These are phyloP conservation scores for Priceomyces castillae DNA, from an alignment of 805 yeast genomes.

Conservation along the genomic window DNA sequence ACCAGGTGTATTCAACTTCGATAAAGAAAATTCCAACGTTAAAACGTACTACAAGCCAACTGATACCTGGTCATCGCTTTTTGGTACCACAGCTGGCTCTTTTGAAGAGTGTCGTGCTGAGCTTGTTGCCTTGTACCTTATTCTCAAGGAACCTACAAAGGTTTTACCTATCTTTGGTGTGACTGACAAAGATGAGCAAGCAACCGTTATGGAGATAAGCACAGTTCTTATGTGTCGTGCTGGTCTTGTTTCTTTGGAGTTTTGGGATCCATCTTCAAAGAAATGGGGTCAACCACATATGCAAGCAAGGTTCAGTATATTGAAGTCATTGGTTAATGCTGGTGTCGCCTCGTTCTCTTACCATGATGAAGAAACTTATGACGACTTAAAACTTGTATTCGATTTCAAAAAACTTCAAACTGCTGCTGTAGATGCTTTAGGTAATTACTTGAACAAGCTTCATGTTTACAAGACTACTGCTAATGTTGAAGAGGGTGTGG, in stretches of 20 bases:
- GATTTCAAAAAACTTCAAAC: conserved; percentile 62
- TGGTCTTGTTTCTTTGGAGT: conserved; percentile 78
- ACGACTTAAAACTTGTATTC: conserved; percentile 59
- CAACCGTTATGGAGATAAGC: conserved; percentile 62
- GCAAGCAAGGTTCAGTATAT: conserved; percentile 87
- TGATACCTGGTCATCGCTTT: conserved; percentile 88
- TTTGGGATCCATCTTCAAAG: conserved; percentile 75
- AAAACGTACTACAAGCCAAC: conserved; percentile 71
- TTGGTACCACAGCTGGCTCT: conserved; percentile 80
- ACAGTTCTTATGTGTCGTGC: conserved; percentile 85
- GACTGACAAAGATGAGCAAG: conserved; percentile 53
- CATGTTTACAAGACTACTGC: conserved; percentile 81
- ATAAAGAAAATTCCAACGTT: conserved; percentile 60
- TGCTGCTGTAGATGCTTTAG: conserved; percentile 71
- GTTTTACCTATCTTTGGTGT: conserved; percentile 75
- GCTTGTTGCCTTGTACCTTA: conserved; percentile 77
- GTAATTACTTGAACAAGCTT: conserved; percentile 65
- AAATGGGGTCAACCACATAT: conserved; percentile 96
- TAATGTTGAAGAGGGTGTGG: conserved; percentile 61
- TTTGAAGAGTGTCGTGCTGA: conserved; percentile 95
- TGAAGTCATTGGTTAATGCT: conserved; percentile 69
- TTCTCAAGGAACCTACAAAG: conserved; percentile 57
- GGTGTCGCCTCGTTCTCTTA: conserved; percentile 59
- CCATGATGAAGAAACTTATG: conserved; percentile 43
- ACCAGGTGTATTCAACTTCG: conserved; percentile 70